A percentile compares a stretch with the other conserved stretches of the same genome.
Evolutionary conservation across 2,329 filamentous ascomycete species (phyloP).

Genomic region (Dactylellina parvicollis): DNA sequence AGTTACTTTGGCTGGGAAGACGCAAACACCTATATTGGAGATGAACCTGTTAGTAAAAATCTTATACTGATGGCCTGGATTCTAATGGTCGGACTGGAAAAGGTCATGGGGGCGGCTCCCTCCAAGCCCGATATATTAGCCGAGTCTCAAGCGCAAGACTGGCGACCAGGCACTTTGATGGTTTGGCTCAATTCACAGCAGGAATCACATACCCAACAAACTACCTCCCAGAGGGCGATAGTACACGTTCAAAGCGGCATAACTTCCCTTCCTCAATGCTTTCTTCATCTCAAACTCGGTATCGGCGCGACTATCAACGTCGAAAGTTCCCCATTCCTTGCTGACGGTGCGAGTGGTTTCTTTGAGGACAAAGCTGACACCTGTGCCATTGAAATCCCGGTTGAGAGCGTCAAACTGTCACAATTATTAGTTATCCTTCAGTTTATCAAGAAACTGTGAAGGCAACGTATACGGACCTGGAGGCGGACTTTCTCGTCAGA

Average conservation of each 20-base stretch:
- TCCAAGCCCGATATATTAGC: too few species aligned
- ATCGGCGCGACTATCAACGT: constrained; percentile 53
- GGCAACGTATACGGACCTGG: constrained; percentile 55
- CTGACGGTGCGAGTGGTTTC: constrained; percentile 65
- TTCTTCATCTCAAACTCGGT: constrained; percentile 63
- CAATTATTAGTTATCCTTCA: background rate
- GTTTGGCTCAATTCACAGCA: too few species aligned
- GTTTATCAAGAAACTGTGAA: background rate
- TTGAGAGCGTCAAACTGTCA: constrained; percentile 65
- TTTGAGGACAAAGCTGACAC: constrained; percentile 64
- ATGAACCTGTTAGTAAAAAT: background rate
- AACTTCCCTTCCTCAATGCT: constrained; percentile 64
- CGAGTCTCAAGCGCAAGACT: too few species aligned
- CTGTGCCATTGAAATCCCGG: constrained; percentile 62
- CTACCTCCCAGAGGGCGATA: constrained; percentile 57
- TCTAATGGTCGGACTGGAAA: too few species aligned
- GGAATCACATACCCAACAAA: constrained; percentile 55
- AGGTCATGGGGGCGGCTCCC: too few species aligned
- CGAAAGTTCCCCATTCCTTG: constrained; percentile 62
- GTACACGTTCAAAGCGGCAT: constrained; percentile 61
- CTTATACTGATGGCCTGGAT: too few species aligned
- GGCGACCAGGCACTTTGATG: too few species aligned
- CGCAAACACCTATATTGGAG: constrained; percentile 30
- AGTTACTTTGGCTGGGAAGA: constrained; percentile 55
- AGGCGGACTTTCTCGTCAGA: constrained; percentile 54